These are phyloP conservation scores for Ogataea polymorpha DNA, from an alignment of 805 yeast species.

Conservation along the genomic window DNA sequence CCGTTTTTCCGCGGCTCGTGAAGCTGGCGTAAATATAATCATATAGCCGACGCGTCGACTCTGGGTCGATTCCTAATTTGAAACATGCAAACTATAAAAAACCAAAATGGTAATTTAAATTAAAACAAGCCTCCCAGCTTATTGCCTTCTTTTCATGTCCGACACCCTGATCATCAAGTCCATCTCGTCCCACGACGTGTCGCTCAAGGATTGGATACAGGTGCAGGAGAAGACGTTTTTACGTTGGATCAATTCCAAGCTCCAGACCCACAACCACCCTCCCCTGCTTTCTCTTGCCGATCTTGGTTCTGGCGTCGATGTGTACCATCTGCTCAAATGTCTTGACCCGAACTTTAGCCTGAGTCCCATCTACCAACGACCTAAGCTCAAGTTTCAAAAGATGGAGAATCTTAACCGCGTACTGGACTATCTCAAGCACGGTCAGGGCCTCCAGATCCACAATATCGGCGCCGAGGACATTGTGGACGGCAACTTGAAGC, in stretches of 20 bases:
- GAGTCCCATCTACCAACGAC: conserved; percentile 33
- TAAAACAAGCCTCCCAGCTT: background rate
- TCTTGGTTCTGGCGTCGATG: conserved; percentile 39
- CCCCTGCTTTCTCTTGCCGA: conserved; percentile 32
- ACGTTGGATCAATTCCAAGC: conserved; percentile 46
- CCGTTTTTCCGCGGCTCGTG: conserved; percentile 27
- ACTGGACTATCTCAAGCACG: conserved; percentile 39
- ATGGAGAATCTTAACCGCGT: conserved; percentile 45
- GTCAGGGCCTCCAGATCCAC: conserved; percentile 37
- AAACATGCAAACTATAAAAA: conserved; percentile 6
- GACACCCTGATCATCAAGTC: conserved; percentile 9
- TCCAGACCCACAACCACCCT: conserved; percentile 19
- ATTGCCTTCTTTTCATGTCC: background rate
- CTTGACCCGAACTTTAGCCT: conserved; percentile 24
- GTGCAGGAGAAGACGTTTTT: conserved; percentile 47
- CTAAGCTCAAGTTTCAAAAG: conserved; percentile 42
- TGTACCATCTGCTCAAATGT: conserved; percentile 37
- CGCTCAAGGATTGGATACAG: conserved; percentile 36
- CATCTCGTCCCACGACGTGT: conserved; percentile 4
- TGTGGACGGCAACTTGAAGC: conserved; percentile 45
- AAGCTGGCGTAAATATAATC: background rate
- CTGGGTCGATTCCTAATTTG: background rate
- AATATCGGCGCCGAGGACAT: conserved; percentile 50
- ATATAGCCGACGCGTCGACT: conserved; percentile 10
- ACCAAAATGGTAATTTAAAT: background rate